Evolutionary conservation across 805 yeast species (phyloP).

Genomic region (Pichia paraexigua): DNA sequence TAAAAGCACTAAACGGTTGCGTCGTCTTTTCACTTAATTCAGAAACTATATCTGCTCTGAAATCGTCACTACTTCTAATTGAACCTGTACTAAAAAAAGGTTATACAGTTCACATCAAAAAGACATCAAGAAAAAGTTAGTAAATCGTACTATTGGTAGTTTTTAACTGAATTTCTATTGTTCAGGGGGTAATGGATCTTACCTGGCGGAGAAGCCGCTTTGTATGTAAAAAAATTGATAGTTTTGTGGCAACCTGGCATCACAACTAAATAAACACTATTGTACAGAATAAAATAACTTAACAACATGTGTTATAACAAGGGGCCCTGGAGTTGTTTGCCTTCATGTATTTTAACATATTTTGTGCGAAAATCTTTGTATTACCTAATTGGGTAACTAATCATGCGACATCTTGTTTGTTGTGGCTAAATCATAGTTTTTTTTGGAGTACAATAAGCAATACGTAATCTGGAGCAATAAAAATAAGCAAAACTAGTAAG

Average conservation of each 20-base stretch:
- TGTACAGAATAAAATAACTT: no score
- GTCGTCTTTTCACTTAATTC: constrained; percentile 23
- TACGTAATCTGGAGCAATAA: no score
- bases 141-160: background rate
- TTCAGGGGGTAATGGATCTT: background rate
- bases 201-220: constrained; percentile 5
- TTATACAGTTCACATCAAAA: background rate
- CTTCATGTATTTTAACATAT: background rate
- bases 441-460: background rate
- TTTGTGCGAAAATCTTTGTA: background rate
- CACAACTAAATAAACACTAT: background rate
- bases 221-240: background rate
- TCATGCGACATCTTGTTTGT: background rate
- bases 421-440: background rate
- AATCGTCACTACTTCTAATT: background rate
- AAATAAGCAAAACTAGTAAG: no score
- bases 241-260: background rate
- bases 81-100: background rate
- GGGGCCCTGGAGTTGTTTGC: background rate
- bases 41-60: constrained; percentile 11
- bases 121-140: background rate
- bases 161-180: no score
- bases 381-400: background rate
- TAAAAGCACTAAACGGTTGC: constrained; percentile 35
- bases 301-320: background rate